Conservation (phyloP, 352 stramenopile species). For the Thalassiosira ordinaria region DNA sequence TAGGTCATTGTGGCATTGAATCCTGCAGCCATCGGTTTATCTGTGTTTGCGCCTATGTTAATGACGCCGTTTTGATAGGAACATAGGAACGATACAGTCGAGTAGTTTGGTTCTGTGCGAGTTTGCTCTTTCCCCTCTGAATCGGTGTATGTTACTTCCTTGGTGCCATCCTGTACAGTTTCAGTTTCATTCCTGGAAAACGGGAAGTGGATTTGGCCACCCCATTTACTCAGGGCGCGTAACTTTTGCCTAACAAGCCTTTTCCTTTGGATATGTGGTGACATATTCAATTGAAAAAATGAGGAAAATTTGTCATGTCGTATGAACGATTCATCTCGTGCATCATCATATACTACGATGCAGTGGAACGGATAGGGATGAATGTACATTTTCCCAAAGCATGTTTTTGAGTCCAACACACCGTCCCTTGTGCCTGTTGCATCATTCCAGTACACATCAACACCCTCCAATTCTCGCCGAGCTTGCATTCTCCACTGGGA, state of each 20-base stretch:
- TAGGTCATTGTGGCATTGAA: constrained; percentile 10
- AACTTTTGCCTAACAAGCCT: constrained; percentile 11
- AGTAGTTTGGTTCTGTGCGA: constrained; percentile 10
- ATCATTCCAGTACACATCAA: constrained; percentile 7
- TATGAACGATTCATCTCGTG: background rate
- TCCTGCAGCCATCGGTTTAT: constrained; percentile 9
- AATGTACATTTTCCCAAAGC: background rate
- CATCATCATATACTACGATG: background rate
- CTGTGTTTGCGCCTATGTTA: background rate
- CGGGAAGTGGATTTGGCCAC: constrained; percentile 4
- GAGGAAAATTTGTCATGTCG: constrained; percentile 5
- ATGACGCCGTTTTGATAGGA: constrained; percentile 6
- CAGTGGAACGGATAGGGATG: background rate
- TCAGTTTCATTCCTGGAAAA: constrained; percentile 12
- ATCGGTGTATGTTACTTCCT: constrained; percentile 9
- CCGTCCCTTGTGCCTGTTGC: background rate
- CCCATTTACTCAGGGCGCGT: background rate
- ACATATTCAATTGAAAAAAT: constrained; percentile 20
- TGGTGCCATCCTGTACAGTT: constrained; percentile 19
- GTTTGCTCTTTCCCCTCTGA: constrained; percentile 4
- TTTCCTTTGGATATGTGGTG: constrained; percentile 2
- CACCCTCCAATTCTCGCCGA: background rate
- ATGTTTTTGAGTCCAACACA: background rate
- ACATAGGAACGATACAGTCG: constrained; percentile 17
- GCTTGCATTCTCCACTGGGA: background rate